Percentiles rank a stretch among this genome's conserved stretches.
Evolutionary conservation across 2,329 filamentous ascomycete genomes (phyloP).

Genomic region (Xylaria hypoxylon): DNA sequence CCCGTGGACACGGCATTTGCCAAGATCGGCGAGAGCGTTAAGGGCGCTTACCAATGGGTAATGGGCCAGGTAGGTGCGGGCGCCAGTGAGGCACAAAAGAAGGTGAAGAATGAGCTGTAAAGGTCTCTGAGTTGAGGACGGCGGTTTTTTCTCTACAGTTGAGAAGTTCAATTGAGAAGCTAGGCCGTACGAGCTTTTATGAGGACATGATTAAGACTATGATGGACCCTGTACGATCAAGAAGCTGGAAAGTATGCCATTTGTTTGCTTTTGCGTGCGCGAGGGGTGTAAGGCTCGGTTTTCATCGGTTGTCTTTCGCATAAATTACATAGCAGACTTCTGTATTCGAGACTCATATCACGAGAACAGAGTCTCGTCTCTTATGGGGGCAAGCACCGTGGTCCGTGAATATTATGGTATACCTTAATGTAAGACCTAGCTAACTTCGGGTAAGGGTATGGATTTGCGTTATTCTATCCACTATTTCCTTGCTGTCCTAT

Average conservation of each 20-base stretch:
- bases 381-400: too few relatives aligned
- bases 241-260: constrained; percentile 23
- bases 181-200: constrained; percentile 11
- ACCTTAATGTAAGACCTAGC: too few relatives aligned
- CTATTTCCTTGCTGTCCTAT: too few relatives aligned
- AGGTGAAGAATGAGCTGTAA: constrained; percentile 66
- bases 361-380: too few relatives aligned
- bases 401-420: too few relatives aligned
- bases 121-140: background rate
- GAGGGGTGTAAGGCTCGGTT: constrained; percentile 17
- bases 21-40: constrained; percentile 66
- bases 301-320: background rate
- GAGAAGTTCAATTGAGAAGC: background rate
- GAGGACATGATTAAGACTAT: constrained; percentile 26
- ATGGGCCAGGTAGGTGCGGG: constrained; percentile 61
- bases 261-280: constrained; percentile 15
- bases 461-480: too few relatives aligned
- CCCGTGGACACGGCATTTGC: constrained; percentile 74
- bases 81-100: constrained; percentile 61
- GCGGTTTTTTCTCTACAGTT: background rate
- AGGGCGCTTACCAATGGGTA: constrained; percentile 64
- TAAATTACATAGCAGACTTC: background rate
- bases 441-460: too few relatives aligned
- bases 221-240: background rate
- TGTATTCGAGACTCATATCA: too few relatives aligned